Evolutionary conservation across 768 basidiomycete species (phyloP).

Genomic region (Cystofilobasidium bisporidii): DNA sequence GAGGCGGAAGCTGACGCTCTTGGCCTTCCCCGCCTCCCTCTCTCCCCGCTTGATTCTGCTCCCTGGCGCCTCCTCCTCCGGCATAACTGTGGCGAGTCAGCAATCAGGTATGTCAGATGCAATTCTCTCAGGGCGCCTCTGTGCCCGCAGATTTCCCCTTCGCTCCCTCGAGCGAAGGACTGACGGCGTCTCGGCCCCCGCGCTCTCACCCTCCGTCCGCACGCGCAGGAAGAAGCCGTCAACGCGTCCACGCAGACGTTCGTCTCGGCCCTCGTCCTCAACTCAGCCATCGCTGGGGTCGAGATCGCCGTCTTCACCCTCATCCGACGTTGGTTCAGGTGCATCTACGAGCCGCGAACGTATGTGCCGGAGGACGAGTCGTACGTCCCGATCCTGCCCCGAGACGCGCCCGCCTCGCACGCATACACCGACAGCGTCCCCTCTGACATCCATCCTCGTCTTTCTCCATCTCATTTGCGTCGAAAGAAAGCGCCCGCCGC

Average conservation of each 20-base stretch:
- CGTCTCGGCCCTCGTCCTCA: slow-evolving; percentile 74
- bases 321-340: slow-evolving; percentile 69
- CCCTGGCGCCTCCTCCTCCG: too few relatives aligned
- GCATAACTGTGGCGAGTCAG: too few relatives aligned
- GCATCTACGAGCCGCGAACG: slow-evolving; percentile 80
- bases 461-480: slow-evolving; percentile 9
- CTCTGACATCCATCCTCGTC: slow-evolving; percentile 8
- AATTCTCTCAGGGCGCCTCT: too few relatives aligned
- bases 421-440: too few relatives aligned
- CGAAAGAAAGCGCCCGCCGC: slow-evolving; percentile 47
- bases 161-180: too few relatives aligned
- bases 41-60: too few relatives aligned
- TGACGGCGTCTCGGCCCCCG: too few relatives aligned
- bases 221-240: background rate
- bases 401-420: too few relatives aligned
- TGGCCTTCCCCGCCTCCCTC: too few relatives aligned
- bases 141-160: too few relatives aligned
- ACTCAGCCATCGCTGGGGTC: slow-evolving; percentile 46
- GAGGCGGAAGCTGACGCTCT: too few relatives aligned
- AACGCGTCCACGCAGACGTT: slow-evolving; percentile 68
- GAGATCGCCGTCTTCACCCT: slow-evolving; percentile 73
- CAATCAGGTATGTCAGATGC: too few relatives aligned
- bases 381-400: slow-evolving; percentile 32
- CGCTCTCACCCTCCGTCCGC: background rate
- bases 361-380: slow-evolving; percentile 51